Evolutionary conservation across 208 protist genomes (phyloP), one percentile per base, ranked within the genome.

Genomic region (Leishmania mexicana): DNA sequence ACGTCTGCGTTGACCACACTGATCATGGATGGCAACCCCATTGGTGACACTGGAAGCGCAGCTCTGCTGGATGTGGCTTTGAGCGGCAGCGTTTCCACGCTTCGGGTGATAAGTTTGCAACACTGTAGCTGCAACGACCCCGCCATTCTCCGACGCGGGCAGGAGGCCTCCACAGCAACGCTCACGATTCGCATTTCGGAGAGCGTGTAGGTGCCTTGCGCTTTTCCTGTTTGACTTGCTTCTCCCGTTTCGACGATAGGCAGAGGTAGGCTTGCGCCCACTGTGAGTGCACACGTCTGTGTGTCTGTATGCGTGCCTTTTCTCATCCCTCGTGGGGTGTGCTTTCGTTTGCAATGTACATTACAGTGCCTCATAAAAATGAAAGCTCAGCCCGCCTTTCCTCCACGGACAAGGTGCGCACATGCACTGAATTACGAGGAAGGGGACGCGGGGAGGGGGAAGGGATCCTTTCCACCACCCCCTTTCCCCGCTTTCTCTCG

Each of bases 1-100:
- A 93, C 91, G 49, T 94, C 93, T n/a, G 88, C 96, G 40, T 82
- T 98, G 13, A 85, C 83, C 38, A 85, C 87, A 7, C 87, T 98
- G 8, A 81, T 96, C 71, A 87, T 98, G 71, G 93, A 96, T 76
- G 93, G 93, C 54, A 98, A 98, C 75, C 89, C 91, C 21, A 87
- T 98, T 38, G 84, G 87, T 21, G 94, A 95, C 77, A 84, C 71
- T 28, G 96, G 96, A 65, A 97, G 94, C 80, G 47, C 73, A 2
- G 89, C 91, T 0, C 57, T 98, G 75, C 54, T 98, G 53, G 85
- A 88, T 57, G 90, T 86, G 24, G 84, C 82, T n/a, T 38, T 85
- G 71, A 81, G 83, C 71, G 88, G 87, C 45, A 88, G 88, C 49
- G 85, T 81, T 21, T 60, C 81, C 47, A 94, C 92, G 10, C 82